Conservation (phyloP, 2,329 filamentous ascomycete genomes). For the Alternaria brassicicola region DNA sequence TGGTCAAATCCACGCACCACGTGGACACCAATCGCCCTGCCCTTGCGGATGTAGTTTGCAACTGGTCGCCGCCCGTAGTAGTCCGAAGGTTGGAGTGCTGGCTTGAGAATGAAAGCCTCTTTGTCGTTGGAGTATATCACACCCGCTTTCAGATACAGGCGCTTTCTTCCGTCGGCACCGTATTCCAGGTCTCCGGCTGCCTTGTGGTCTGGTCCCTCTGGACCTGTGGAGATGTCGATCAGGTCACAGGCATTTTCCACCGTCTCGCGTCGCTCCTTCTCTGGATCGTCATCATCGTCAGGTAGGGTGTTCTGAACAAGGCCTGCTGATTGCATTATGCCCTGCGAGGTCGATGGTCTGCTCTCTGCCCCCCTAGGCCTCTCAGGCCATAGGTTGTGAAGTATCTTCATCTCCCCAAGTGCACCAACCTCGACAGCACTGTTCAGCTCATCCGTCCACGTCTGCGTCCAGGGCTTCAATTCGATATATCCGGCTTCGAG, state of each 20-base stretch:
- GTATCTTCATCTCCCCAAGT: slow-evolving; percentile 87
- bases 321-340: slow-evolving; percentile 35
- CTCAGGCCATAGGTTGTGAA: slow-evolving; percentile 80
- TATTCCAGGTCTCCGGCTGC: slow-evolving; percentile 52
- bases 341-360: slow-evolving; percentile 50
- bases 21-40: slow-evolving; percentile 78
- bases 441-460: slow-evolving; percentile 88
- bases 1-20: slow-evolving; percentile 91
- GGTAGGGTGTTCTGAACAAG: slow-evolving; percentile 43
- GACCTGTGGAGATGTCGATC: slow-evolving; percentile 56
- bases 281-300: slow-evolving; percentile 48
- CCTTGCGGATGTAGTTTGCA: slow-evolving; percentile 79
- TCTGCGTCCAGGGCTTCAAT: slow-evolving; percentile 85
- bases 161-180: slow-evolving; percentile 56
- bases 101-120: slow-evolving; percentile 84
- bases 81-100: slow-evolving; percentile 80
- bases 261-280: slow-evolving; percentile 52
- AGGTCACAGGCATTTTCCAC: slow-evolving; percentile 55
- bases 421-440: slow-evolving; percentile 91
- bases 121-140: slow-evolving; percentile 82
- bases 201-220: slow-evolving; percentile 56
- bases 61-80: slow-evolving; percentile 84
- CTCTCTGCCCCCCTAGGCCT: slow-evolving; percentile 61
- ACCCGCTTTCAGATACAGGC: slow-evolving; percentile 74
- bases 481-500: slow-evolving; percentile 90